Evolutionary conservation across 495 filamentous ascomycete genomes (phyloP), one percentile per base, ranked within the genome.

Genomic region (Aspergillus baeticus): DNA sequence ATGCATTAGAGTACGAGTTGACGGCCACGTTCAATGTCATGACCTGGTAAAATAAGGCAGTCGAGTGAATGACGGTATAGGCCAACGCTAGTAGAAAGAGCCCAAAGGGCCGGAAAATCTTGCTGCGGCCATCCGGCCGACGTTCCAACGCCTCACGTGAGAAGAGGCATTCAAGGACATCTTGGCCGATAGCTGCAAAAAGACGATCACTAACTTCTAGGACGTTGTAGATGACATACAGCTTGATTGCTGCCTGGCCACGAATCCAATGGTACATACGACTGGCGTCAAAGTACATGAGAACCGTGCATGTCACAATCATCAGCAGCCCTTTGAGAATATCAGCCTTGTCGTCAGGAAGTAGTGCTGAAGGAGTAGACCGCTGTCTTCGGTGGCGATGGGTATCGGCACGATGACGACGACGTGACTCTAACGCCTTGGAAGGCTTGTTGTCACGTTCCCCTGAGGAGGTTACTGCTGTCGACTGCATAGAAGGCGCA

Each of bases 221-320:
- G 29, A 96, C 89, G 63, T 98, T 98, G 76, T 96, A 98, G 45
- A 99, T 97, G 41, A 97, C 92, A 70, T 98, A 99, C 3, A 99
- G 79, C 69, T 99, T 99, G 73, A 99, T 96, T 7, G 92, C 92
- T 5, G 91, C 91, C 72, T 98, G 95, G 7, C 91, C 94, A 42
- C 91, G 86, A 64, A 99, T 97, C 64, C 91, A 89, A 68, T 99
- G 94, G 71, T 99, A 99, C 91, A 99, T 96, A 34, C 91, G 83
- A 67, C 92, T 96, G 10, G 95, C 93, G 72, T 99, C 94, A 37
- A 98, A 89, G 55, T 83, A 85, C 88, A 96, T 94, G 53, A 99
- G 77, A 36, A 92, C 82, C 31, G 84, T 81, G 69, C 90, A 96
- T 60, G 89, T 96, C 47, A 80, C 80, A 45, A 96, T 80, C 61